A percentile compares a stretch with the other conserved stretches of the same genome.
phyloP scores from a whole-genome alignment of 495 filamentous ascomycete species.

The Aspergillus bridgeri region DNA sequence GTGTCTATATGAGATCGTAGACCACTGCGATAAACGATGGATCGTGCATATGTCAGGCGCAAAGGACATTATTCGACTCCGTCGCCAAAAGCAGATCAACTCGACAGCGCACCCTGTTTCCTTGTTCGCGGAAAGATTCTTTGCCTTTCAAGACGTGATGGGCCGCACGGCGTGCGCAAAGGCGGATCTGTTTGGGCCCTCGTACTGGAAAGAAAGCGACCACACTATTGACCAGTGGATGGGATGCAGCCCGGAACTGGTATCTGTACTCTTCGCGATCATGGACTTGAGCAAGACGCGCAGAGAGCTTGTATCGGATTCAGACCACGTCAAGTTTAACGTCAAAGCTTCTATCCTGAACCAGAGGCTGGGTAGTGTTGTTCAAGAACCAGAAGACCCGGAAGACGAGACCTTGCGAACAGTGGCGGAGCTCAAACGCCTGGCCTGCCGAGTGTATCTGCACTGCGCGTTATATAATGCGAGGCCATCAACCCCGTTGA shows the following conservation, averaged over 20 bases:
- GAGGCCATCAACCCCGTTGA: conserved; percentile 33
- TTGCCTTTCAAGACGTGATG: conserved; percentile 49
- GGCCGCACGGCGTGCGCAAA: conserved; percentile 45
- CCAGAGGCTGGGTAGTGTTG: conserved; percentile 28
- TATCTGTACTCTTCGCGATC: conserved; percentile 36
- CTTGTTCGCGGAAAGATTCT: conserved; percentile 41
- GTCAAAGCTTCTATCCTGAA: conserved; percentile 28
- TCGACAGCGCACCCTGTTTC: conserved; percentile 26
- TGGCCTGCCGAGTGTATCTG: conserved; percentile 39
- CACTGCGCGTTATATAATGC: conserved; percentile 41
- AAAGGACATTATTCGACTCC: conserved; percentile 39
- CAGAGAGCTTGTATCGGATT: conserved; percentile 25
- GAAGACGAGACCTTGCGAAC: conserved; percentile 30
- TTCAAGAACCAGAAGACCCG: conserved; percentile 33
- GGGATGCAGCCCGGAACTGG: conserved; percentile 44
- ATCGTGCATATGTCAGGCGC: conserved; percentile 42
- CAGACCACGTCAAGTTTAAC: conserved; percentile 21
- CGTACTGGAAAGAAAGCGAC: conserved; percentile 42
- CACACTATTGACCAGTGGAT: conserved; percentile 42
- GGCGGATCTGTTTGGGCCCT: conserved; percentile 35
- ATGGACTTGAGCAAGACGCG: conserved; percentile 40
- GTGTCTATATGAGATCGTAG: conserved; percentile 46
- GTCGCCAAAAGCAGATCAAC: conserved; percentile 24
- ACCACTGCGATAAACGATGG: conserved; percentile 45
- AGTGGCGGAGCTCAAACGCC: conserved; percentile 40